These are phyloP conservation scores for Claviceps sorghi DNA, from an alignment of 2,329 filamentous ascomycete genomes.

Conservation along the genomic window DNA sequence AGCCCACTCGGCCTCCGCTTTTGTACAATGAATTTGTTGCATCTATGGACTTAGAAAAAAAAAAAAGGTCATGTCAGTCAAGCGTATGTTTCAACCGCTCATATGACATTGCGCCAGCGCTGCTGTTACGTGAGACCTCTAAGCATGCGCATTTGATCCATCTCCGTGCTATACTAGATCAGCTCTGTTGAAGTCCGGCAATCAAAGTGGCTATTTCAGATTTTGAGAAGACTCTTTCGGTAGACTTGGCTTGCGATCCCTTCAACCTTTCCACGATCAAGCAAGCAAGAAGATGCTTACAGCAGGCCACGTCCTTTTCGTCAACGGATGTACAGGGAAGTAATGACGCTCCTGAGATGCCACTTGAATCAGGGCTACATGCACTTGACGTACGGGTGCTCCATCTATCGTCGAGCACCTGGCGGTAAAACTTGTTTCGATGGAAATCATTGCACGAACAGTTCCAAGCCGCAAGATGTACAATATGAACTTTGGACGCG, in stretches of 20 bases:
- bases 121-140: not conserved
- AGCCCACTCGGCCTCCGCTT: not conserved
- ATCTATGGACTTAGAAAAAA: not conserved
- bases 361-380: not conserved
- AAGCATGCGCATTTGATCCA: not conserved
- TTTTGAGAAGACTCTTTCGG: constrained; percentile 36
- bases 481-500: constrained; percentile 41
- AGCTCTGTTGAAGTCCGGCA: constrained; percentile 16
- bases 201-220: constrained; percentile 64
- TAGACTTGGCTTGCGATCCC: constrained; percentile 41
- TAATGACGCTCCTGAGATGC: too few relatives aligned
- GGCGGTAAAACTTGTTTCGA: constrained; percentile 32
- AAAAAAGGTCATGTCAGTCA: not conserved
- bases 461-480: constrained; percentile 65
- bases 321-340: constrained; percentile 1
- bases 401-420: constrained; percentile 11
- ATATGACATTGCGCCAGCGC: not conserved
- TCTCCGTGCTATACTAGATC: not conserved
- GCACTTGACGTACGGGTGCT: not conserved
- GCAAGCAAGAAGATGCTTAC: constrained; percentile 84
- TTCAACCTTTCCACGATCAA: constrained; percentile 55
- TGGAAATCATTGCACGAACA: constrained; percentile 81
- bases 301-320: constrained; percentile 39
- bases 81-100: not conserved
- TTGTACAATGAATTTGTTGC: not conserved